phyloP scores from a whole-genome alignment of 345 rosid species.

The Noccaea caerulescens region DNA sequence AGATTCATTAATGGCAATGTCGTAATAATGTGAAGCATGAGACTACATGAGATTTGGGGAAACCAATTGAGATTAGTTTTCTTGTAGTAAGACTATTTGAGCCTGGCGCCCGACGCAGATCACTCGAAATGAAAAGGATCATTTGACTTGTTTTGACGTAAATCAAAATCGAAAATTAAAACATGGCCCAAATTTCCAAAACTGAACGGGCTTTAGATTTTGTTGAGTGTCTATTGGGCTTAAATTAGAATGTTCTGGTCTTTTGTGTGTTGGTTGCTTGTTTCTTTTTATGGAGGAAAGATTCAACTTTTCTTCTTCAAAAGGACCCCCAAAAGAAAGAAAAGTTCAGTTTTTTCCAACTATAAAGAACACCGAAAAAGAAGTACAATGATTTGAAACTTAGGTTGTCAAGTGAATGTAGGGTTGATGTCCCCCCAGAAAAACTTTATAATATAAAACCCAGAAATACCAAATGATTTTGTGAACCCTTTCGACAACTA shows the following conservation, averaged over 20 bases:
- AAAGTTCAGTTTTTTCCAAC: background rate
- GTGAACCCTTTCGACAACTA: background rate
- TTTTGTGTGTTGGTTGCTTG: background rate
- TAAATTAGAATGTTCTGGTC: background rate
- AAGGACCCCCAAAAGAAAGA: background rate
- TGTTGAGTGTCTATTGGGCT: slow-evolving; percentile 15
- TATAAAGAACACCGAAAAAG: slow-evolving; percentile 17
- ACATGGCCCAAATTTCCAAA: slow-evolving; percentile 22
- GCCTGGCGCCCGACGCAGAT: no score
- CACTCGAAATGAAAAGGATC: background rate
- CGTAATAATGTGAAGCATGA: no score
- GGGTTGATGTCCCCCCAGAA: background rate
- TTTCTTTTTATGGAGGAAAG: background rate
- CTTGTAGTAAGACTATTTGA: no score
- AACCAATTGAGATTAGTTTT: no score
- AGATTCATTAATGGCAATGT: no score
- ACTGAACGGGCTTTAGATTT: background rate
- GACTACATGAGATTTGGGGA: no score
- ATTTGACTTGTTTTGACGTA: background rate
- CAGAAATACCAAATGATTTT: slow-evolving; percentile 12
- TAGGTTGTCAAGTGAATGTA: slow-evolving; percentile 37
- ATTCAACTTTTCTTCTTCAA: background rate
- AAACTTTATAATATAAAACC: slow-evolving; percentile 27
- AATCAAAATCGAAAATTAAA: background rate
- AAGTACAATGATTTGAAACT: slow-evolving; percentile 31